A percentile compares a stretch with the other conserved stretches of the same genome.
phyloP scores from a whole-genome alignment of 768 basidiomycete genomes.

The Asterophora parasitica region DNA sequence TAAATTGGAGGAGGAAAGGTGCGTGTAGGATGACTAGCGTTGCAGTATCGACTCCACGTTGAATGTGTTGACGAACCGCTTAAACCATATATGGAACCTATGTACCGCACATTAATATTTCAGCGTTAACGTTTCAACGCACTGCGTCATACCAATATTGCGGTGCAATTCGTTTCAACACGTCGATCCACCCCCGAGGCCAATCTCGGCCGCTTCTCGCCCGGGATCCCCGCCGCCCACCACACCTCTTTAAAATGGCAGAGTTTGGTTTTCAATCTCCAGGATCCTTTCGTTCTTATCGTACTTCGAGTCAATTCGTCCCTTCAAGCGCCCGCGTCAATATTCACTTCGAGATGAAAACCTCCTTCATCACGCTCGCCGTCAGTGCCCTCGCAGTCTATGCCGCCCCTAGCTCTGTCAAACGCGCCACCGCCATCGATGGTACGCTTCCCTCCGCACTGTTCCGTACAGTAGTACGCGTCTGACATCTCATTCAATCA shows the following conservation, averaged over 20 bases:
- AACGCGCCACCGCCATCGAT: conserved; percentile 3
- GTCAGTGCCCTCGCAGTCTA: not conserved
- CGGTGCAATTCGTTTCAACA: not conserved
- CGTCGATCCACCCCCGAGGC: not conserved
- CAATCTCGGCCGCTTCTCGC: not conserved
- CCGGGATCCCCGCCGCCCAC: conserved; percentile 2
- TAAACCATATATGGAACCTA: no score
- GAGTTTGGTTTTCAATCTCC: not conserved
- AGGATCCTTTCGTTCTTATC: not conserved
- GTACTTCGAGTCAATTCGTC: no score
- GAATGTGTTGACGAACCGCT: no score
- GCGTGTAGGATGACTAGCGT: no score
- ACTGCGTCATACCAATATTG: no score
- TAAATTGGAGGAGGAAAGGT: no score
- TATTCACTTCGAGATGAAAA: conserved; percentile 3
- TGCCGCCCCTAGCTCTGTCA: conserved; percentile 1
- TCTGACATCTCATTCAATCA: not conserved
- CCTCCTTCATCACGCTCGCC: not conserved
- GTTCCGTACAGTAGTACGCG: no score
- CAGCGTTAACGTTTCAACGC: no score
- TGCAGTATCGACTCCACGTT: no score
- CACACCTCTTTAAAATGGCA: not conserved
- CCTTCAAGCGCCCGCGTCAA: not conserved
- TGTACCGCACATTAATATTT: no score
- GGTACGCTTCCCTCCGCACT: conserved; percentile 1